phyloP scores from a whole-genome alignment of 257 asterid genomes.

The Nicotiana knightiana region DNA sequence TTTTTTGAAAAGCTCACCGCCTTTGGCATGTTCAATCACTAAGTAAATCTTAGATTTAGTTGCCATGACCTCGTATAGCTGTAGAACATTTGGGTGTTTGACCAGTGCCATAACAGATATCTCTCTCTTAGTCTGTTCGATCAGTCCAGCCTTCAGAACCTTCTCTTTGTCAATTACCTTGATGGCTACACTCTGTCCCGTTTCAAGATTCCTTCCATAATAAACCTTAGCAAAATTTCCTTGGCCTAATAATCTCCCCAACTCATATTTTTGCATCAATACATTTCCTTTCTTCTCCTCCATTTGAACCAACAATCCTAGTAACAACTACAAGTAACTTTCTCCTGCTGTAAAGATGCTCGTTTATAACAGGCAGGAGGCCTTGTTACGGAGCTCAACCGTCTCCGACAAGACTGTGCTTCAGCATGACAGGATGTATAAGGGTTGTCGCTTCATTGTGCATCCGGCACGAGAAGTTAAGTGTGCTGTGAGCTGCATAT shows the following conservation, averaged over 20 bases:
- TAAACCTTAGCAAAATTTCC: conserved; percentile 84
- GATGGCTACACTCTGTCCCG: conserved; percentile 70
- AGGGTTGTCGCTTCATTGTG: conserved; percentile 8
- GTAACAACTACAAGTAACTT: not conserved
- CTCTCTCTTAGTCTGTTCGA: conserved; percentile 71
- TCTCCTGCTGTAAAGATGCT: not conserved
- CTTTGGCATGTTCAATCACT: conserved; percentile 73
- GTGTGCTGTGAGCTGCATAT: not conserved
- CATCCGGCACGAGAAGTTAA: conserved; percentile 21
- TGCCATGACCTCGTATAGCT: conserved; percentile 75
- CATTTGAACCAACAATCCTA: conserved; percentile 24
- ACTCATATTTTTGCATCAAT: conserved; percentile 64
- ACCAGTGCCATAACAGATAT: conserved; percentile 65
- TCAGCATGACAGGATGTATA: conserved; percentile 16
- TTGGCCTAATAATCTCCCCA: conserved; percentile 78
- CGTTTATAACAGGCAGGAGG: conserved; percentile 5
- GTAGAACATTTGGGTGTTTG: conserved; percentile 49
- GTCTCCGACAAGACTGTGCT: conserved; percentile 22
- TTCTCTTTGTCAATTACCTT: conserved; percentile 78
- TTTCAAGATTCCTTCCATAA: conserved; percentile 50
- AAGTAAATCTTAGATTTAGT: conserved; percentile 69
- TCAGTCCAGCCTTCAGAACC: conserved; percentile 51
- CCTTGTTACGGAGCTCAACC: conserved; percentile 20
- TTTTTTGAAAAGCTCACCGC: conserved; percentile 77
- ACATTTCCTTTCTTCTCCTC: conserved; percentile 57